Evolutionary conservation across 2,329 filamentous ascomycete genomes (phyloP).

Genomic region (Sporothrix sp.): DNA sequence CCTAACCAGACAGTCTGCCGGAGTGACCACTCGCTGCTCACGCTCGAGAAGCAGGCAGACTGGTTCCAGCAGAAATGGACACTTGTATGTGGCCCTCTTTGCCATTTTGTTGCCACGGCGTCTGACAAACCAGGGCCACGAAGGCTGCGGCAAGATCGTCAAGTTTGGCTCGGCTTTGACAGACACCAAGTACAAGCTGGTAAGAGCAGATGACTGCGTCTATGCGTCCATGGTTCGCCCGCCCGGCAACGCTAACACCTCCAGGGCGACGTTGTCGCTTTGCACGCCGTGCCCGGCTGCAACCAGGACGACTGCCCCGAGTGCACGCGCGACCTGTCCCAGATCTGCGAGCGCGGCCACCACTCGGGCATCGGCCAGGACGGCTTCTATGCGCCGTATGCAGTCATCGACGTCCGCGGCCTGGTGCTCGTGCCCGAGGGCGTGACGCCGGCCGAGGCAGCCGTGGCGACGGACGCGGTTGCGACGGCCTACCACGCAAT

Average conservation of each 20-base stretch:
- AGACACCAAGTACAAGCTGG: background rate
- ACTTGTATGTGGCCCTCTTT: too few species aligned
- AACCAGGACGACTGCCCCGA: constrained; percentile 3
- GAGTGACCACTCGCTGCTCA: constrained; percentile 5
- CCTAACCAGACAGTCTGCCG: constrained; percentile 1
- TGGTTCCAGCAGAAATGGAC: constrained; percentile 8
- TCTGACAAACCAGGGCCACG: background rate
- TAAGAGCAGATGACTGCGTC: too few species aligned
- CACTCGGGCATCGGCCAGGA: constrained; percentile 7
- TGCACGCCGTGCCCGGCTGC: constrained; percentile 4
- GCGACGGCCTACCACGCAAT: constrained; percentile 6
- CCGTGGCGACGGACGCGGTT: constrained; percentile 5
- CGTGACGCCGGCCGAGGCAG: constrained; percentile 1
- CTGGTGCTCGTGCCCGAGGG: background rate
- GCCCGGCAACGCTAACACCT: too few species aligned
- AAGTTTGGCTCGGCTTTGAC: background rate
- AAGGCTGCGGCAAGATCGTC: constrained; percentile 4
- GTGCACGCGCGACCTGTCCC: constrained; percentile 5
- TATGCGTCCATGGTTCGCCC: too few species aligned
- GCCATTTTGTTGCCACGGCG: too few species aligned
- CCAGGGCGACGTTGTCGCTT: background rate
- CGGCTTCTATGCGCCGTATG: constrained; percentile 7
- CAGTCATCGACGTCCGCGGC: background rate
- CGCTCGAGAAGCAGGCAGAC: constrained; percentile 6
- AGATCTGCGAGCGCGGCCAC: constrained; percentile 8